Percentiles rank a stretch among this genome's conserved stretches.
These are phyloP conservation scores for Coemansia erecta DNA, from an alignment of 192 early-diverging fungal genomes.

Conservation along the genomic window DNA sequence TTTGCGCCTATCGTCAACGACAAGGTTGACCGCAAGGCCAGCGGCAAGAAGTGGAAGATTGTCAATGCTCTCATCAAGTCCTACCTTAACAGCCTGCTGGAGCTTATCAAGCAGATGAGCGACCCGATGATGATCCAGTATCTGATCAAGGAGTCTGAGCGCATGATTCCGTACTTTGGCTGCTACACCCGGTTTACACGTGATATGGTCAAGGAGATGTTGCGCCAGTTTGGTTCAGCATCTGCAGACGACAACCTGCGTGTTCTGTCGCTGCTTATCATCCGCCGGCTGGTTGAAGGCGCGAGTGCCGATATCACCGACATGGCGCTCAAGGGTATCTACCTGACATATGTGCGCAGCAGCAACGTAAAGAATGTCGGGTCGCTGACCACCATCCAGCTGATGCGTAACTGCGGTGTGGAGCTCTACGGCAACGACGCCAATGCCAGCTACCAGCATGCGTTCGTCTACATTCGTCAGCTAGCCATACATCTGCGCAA, in stretches of 20 bases:
- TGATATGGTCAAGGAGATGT: conserved; percentile 67
- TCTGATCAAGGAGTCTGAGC: conserved; percentile 79
- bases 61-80: conserved; percentile 80
- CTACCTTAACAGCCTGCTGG: conserved; percentile 70
- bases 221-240: conserved; percentile 55
- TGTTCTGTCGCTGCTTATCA: conserved; percentile 79
- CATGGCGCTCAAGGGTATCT: conserved; percentile 73
- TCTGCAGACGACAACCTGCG: conserved; percentile 66
- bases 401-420: conserved; percentile 92
- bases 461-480: conserved; percentile 90
- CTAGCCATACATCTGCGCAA: conserved; percentile 89
- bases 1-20: conserved; percentile 55
- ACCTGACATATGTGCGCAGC: conserved; percentile 75
- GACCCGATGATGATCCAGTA: conserved; percentile 82
- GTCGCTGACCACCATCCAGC: conserved; percentile 79
- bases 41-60: conserved; percentile 65
- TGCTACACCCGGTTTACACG: conserved; percentile 80
- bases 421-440: conserved; percentile 82
- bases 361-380: conserved; percentile 75
- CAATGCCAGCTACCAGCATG: conserved; percentile 85
- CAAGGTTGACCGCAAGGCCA: conserved; percentile 25
- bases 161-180: conserved; percentile 69
- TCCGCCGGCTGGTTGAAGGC: conserved; percentile 68
- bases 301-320: conserved; percentile 62
- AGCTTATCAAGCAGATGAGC: conserved; percentile 79